Percentiles rank a stretch among this genome's conserved stretches.
phyloP scores from a whole-genome alignment of 2,329 filamentous ascomycete species.

The Albifimbria verrucaria region DNA sequence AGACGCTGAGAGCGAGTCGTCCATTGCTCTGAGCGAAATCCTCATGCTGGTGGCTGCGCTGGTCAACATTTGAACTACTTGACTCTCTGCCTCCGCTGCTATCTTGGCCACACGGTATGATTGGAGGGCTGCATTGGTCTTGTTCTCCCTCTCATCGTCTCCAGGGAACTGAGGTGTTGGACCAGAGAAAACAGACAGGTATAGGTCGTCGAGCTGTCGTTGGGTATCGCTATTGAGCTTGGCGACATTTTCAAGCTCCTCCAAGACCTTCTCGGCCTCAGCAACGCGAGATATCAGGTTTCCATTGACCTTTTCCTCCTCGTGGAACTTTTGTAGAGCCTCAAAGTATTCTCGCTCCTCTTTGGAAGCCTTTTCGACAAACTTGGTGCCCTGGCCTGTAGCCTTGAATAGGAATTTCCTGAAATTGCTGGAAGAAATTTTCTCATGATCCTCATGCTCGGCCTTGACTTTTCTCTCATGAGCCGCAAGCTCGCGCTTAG shows the following conservation, averaged over 20 bases:
- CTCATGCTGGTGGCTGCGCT: slow-evolving; percentile 34
- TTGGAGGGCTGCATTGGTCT: slow-evolving; percentile 28
- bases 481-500: slow-evolving; percentile 45
- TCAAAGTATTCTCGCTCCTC: slow-evolving; percentile 55
- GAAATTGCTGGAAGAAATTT: slow-evolving; percentile 50
- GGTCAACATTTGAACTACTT: slow-evolving; percentile 36
- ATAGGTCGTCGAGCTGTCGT: slow-evolving; percentile 46
- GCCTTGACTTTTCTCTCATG: slow-evolving; percentile 50
- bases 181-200: slow-evolving; percentile 49
- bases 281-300: slow-evolving; percentile 35
- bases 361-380: slow-evolving; percentile 42
- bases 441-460: slow-evolving; percentile 49
- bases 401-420: slow-evolving; percentile 50
- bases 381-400: slow-evolving; percentile 39
- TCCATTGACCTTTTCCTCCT: slow-evolving; percentile 39
- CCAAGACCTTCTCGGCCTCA: slow-evolving; percentile 33
- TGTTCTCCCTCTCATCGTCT: slow-evolving; percentile 46
- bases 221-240: slow-evolving; percentile 37
- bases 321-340: slow-evolving; percentile 44
- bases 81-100: slow-evolving; percentile 35
- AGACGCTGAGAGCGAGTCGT: slow-evolving; percentile 38
- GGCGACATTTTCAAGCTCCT: slow-evolving; percentile 32
- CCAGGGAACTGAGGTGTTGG: slow-evolving; percentile 49
- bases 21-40: slow-evolving; percentile 32
- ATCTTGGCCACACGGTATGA: slow-evolving; percentile 34